Conservation (phyloP, 139 green algal genomes). For the Trebouxia sp. region DNA sequence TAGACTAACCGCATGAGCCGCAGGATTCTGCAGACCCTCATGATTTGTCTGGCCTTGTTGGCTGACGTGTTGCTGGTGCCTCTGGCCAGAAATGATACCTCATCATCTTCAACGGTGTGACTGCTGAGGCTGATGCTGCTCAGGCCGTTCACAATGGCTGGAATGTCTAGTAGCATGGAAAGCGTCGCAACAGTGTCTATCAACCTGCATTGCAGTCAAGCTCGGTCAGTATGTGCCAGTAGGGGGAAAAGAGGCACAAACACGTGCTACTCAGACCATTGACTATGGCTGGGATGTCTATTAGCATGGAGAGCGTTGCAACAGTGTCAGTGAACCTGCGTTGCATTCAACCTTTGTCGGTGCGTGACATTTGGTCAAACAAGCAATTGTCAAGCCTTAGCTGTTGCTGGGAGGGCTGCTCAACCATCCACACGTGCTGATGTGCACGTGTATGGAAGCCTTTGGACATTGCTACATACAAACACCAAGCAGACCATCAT, state of each 20-base stretch:
- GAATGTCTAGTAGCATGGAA: conserved; percentile 78
- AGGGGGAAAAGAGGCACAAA: too few species aligned
- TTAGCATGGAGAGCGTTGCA: conserved; percentile 68
- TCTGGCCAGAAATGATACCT: conserved; percentile 22
- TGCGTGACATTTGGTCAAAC: background rate
- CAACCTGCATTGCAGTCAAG: conserved; percentile 21
- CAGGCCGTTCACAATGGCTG: conserved; percentile 23
- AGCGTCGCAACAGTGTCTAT: conserved; percentile 78
- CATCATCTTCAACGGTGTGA: background rate
- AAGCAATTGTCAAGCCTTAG: too few species aligned
- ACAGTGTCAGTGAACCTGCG: conserved; percentile 73
- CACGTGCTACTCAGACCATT: background rate
- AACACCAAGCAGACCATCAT: too few species aligned
- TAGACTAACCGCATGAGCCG: conserved; percentile 76
- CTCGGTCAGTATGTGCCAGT: background rate
- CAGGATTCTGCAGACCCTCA: conserved; percentile 76
- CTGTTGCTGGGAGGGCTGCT: too few species aligned
- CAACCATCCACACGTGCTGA: too few species aligned
- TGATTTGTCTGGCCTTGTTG: conserved; percentile 34
- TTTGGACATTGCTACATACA: too few species aligned
- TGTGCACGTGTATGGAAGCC: too few species aligned
- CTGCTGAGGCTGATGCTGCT: background rate
- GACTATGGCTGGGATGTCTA: conserved; percentile 65
- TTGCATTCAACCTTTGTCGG: background rate
- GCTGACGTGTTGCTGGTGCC: conserved; percentile 27